These are phyloP conservation scores for Physaria fendleri DNA, from an alignment of 345 rosid genomes.

Conservation along the genomic window DNA sequence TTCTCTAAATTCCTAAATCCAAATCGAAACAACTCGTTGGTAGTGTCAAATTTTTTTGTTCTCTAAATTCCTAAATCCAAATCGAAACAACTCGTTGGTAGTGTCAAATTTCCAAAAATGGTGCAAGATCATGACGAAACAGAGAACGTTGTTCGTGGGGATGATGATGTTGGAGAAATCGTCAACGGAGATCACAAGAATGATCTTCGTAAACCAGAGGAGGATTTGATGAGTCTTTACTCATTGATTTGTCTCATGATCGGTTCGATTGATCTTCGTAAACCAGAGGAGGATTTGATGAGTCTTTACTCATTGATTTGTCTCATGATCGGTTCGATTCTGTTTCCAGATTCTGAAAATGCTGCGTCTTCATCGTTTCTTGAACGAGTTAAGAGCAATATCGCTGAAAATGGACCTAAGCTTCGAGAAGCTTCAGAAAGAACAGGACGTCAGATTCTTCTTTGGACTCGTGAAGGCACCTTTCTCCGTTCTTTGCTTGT, in stretches of 20 bases:
- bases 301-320: slow-evolving; percentile 47
- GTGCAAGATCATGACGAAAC: slow-evolving; percentile 15
- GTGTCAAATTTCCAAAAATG: slow-evolving; percentile 13
- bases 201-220: background rate
- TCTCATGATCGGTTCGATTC: slow-evolving; percentile 37
- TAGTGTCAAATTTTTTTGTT: background rate
- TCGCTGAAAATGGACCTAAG: slow-evolving; percentile 43
- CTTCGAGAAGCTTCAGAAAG: slow-evolving; percentile 50
- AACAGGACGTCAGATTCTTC: slow-evolving; percentile 40
- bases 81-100: background rate
- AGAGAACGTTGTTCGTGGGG: slow-evolving; percentile 7
- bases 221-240: slow-evolving; percentile 33
- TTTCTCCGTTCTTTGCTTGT: slow-evolving; percentile 80
- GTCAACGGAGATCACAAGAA: slow-evolving; percentile 13
- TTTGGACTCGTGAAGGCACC: slow-evolving; percentile 76
- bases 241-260: slow-evolving; percentile 42
- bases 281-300: slow-evolving; percentile 14
- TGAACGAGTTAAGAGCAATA: slow-evolving; percentile 44
- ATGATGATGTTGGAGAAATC: slow-evolving; percentile 20
- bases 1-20: background rate
- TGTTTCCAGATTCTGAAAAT: slow-evolving; percentile 39
- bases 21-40: background rate
- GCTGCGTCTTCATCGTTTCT: slow-evolving; percentile 39
- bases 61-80: background rate
- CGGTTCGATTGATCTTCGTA: slow-evolving; percentile 37